These are phyloP conservation scores for Xerocomellus amylosporus DNA, from an alignment of 768 basidiomycete genomes.

Conservation along the genomic window DNA sequence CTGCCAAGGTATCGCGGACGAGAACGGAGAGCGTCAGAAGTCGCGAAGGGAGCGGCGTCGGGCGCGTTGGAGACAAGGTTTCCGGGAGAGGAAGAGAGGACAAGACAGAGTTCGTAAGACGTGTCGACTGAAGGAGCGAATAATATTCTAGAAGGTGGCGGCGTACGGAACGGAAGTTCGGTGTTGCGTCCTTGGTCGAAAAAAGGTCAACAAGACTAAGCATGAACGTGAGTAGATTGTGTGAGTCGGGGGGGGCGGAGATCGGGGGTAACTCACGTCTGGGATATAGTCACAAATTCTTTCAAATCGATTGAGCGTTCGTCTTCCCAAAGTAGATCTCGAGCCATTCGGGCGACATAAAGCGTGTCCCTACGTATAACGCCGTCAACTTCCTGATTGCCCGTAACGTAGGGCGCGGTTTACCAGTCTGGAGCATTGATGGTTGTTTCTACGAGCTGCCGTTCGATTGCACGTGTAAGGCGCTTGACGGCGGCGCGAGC, in stretches of 20 bases:
- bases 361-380: conserved; percentile 72
- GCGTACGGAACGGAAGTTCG: conserved; percentile 60
- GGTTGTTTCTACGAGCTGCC: conserved; percentile 67
- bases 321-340: conserved; percentile 89
- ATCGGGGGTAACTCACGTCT: conserved; percentile 65
- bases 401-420: conserved; percentile 26
- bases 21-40: conserved; percentile 77
- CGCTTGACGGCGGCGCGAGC: conserved; percentile 81
- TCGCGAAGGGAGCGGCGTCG: conserved; percentile 75
- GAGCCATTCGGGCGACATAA: conserved; percentile 87
- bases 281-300: conserved; percentile 81
- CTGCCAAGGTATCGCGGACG: conserved; percentile 70
- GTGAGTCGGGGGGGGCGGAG: conserved; percentile 15
- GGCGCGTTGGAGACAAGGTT: conserved; percentile 73
- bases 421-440: conserved; percentile 96
- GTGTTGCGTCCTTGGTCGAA: conserved; percentile 59
- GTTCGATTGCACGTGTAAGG: conserved; percentile 73
- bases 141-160: conserved; percentile 81
- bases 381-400: conserved; percentile 17
- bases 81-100: conserved; percentile 81
- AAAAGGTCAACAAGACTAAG: conserved; percentile 87
- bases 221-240: conserved; percentile 25
- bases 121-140: conserved; percentile 75
- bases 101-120: conserved; percentile 82
- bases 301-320: conserved; percentile 73